These are phyloP conservation scores for Linum trigynum DNA, from an alignment of 345 rosid species.

Conservation along the genomic window DNA sequence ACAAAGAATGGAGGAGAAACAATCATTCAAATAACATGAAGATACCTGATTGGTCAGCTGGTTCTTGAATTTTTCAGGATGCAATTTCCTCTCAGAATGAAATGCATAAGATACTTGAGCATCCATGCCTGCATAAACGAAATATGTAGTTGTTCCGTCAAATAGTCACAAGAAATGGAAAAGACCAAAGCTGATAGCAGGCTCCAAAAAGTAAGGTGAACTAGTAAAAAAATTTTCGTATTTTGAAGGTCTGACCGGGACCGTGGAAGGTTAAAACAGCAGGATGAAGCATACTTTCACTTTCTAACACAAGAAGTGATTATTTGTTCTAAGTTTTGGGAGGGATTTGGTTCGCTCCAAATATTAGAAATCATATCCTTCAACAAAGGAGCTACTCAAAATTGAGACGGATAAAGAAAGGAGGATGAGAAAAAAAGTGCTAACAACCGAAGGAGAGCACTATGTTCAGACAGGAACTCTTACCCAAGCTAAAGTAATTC, in stretches of 20 bases:
- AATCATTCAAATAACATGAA: background rate
- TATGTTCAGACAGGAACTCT: slow-evolving; percentile 13
- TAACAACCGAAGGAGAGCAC: no score
- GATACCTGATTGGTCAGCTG: slow-evolving; percentile 58
- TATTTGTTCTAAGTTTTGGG: background rate
- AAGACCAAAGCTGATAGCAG: no score
- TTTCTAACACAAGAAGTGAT: no score
- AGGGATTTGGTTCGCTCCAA: background rate
- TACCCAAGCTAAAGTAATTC: slow-evolving; percentile 82
- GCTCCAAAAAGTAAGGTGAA: no score
- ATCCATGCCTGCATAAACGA: slow-evolving; percentile 50
- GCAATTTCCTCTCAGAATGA: slow-evolving; percentile 56
- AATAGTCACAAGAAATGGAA: no score
- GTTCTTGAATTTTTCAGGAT: slow-evolving; percentile 60
- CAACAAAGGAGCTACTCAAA: background rate
- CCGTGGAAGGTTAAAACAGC: no score
- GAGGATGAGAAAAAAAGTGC: no score
- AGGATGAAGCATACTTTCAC: no score
- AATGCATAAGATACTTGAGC: slow-evolving; percentile 70
- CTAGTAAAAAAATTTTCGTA: no score
- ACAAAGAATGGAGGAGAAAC: no score
- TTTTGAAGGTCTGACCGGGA: no score
- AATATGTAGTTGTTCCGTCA: background rate
- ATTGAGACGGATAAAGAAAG: no score
- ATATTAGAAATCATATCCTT: background rate